These are phyloP conservation scores for Aspergillus hortae DNA, from an alignment of 2,329 filamentous ascomycete species.

Conservation along the genomic window DNA sequence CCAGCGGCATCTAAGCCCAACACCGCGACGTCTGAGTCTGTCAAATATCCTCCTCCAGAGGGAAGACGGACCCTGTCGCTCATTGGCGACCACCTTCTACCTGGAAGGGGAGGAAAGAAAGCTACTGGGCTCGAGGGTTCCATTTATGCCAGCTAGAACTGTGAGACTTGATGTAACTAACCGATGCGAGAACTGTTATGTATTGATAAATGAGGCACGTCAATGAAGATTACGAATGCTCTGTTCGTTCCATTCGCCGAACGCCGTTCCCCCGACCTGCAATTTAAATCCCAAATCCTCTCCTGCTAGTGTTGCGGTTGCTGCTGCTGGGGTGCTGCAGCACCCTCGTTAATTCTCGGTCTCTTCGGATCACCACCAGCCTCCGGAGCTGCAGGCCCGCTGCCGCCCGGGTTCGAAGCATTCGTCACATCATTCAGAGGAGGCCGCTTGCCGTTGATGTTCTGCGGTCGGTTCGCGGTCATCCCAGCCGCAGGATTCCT, in stretches of 20 bases:
- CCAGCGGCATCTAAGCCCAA: no score
- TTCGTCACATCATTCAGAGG: slow-evolving; percentile 47
- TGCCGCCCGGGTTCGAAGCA: slow-evolving; percentile 19
- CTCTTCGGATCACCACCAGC: slow-evolving; percentile 31
- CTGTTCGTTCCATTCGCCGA: no score
- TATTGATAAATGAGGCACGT: no score
- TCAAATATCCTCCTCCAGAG: no score
- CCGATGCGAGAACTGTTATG: no score
- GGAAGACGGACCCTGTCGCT: no score
- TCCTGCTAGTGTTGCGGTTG: slow-evolving; percentile 8
- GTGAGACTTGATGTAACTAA: background rate
- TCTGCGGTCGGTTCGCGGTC: slow-evolving; percentile 23
- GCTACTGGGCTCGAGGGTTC: background rate
- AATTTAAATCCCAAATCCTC: background rate
- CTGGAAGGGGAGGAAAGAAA: no score
- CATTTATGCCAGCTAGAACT: background rate
- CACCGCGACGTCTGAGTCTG: no score
- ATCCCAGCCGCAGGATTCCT: slow-evolving; percentile 17
- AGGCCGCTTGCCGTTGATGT: slow-evolving; percentile 40
- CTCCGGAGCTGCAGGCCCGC: slow-evolving; percentile 20
- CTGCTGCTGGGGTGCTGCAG: slow-evolving; percentile 13
- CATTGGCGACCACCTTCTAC: no score
- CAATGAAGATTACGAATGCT: no score
- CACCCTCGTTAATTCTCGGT: slow-evolving; percentile 22
- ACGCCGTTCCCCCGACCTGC: no score